Conservation (phyloP, 257 asterid species). For the Capsicum rhomboideum region DNA sequence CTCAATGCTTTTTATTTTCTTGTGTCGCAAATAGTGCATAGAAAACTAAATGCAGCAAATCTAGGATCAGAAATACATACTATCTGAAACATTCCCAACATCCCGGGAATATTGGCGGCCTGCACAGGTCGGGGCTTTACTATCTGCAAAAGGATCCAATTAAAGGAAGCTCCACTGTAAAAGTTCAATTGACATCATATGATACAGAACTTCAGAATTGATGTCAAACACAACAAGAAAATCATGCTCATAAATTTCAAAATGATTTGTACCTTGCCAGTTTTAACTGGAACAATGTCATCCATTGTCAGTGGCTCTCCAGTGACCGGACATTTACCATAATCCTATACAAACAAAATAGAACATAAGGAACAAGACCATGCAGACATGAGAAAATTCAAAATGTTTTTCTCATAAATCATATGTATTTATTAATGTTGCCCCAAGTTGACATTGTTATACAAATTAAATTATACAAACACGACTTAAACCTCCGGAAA, state of each 20-base stretch:
- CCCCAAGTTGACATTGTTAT: background rate
- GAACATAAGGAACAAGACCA: background rate
- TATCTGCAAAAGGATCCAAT: conserved; percentile 37
- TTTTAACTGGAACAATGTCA: conserved; percentile 68
- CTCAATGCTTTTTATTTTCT: background rate
- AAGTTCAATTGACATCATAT: background rate
- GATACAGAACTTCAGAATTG: background rate
- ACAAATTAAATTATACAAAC: background rate
- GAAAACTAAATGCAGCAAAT: background rate
- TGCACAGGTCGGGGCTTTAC: conserved; percentile 91
- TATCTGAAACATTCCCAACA: conserved; percentile 95
- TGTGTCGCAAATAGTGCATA: background rate
- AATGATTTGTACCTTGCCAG: conserved; percentile 65
- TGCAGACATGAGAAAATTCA: background rate
- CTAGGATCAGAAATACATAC: conserved; percentile 36
- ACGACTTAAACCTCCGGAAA: background rate
- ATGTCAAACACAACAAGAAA: background rate
- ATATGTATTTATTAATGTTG: background rate
- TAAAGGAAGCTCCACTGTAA: background rate
- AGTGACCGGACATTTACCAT: conserved; percentile 94
- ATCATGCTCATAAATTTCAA: background rate
- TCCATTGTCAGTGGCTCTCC: conserved; percentile 78
- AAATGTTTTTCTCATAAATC: background rate
- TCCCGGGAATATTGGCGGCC: conserved; percentile 98
- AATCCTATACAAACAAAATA: conserved; percentile 40